phyloP scores from a whole-genome alignment of 768 basidiomycete species.

The Mycena venus region DNA sequence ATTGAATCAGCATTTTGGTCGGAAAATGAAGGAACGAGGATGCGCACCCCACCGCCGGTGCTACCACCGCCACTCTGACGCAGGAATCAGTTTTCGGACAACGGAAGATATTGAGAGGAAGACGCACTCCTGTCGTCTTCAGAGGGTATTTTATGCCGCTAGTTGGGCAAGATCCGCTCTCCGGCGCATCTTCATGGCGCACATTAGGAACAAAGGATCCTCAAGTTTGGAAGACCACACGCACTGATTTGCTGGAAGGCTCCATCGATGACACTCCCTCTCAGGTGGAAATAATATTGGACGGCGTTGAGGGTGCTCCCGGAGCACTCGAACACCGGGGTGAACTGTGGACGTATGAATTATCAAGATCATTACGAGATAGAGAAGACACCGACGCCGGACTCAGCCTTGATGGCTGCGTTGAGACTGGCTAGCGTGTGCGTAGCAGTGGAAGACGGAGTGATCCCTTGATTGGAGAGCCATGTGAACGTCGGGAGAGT shows the following conservation, averaged over 20 bases:
- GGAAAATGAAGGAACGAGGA: background rate
- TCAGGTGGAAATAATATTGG: constrained; percentile 68
- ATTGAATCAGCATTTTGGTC: background rate
- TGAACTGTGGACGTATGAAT: constrained; percentile 47
- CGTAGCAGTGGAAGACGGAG: constrained; percentile 58
- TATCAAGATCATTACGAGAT: background rate
- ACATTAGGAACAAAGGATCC: background rate
- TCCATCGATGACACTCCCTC: constrained; percentile 70
- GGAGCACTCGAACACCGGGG: constrained; percentile 62
- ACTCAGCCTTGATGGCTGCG: constrained; percentile 56
- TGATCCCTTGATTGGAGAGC: constrained; percentile 67
- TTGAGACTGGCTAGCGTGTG: constrained; percentile 57
- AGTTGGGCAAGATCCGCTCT: constrained; percentile 55
- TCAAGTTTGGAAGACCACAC: constrained; percentile 27
- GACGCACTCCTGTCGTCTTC: constrained; percentile 49
- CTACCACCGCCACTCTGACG: background rate
- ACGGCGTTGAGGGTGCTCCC: constrained; percentile 54
- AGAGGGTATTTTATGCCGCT: constrained; percentile 63
- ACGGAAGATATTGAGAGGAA: too few relatives aligned
- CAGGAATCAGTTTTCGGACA: background rate
- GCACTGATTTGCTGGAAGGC: constrained; percentile 63
- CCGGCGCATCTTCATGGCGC: constrained; percentile 52
- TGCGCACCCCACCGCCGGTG: constrained; percentile 1
- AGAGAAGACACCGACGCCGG: constrained; percentile 48
- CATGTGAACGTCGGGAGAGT: constrained; percentile 69